Base-by-base conservation (phyloP, 176 grass and related monocot species). In the Juncus effusus region DNA sequence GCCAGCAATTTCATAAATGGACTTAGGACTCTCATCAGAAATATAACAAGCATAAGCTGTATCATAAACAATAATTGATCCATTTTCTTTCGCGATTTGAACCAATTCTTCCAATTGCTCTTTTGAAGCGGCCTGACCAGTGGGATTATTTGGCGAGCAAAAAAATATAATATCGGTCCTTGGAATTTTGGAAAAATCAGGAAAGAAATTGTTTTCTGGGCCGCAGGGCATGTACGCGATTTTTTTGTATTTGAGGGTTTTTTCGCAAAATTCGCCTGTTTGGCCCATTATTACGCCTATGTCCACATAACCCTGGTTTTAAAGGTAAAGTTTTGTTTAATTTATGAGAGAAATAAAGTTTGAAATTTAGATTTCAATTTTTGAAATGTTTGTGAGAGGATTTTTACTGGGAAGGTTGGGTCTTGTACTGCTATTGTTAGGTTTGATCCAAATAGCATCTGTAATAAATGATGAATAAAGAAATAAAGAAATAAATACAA, bases 111-210 rank as follows among this genome's bases (percentile, higher is more conserved):
- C 60, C 11, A 99, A 74, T 78, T 99, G 88, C 61, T 77, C 67
- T 6, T 75, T 44, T 0, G 88, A 89, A n/a, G 94, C 88, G 0
- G 57, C 88, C 54, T 99, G 88, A 11, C 88, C 94, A 7, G 88
- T 99, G 0, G 94, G 94, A 74, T 99, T 99, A 80, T 99, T 99
- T 7, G 94, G 94, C 11, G 94, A 99, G 85, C 94, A 99, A 63
- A 99, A 87, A 83, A 93, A 99, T 85, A 99, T 89, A 15, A 99
- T 67, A 79, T 99, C 94, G 7, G 88, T 99, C 55, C 80, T 78
- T 38, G 72, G 83, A 65, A 67, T 76, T n/a, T 51, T 8, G 3
- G 85, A 77, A n/a, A 97, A 73, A 70, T 97, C 94, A 3, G 94
- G 94, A 76, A 97, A 97, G 73, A 97, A 97, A 15, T 37, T 6